Evolutionary conservation across 805 yeast genomes (phyloP).

Genomic region (Ogataea neopini): DNA sequence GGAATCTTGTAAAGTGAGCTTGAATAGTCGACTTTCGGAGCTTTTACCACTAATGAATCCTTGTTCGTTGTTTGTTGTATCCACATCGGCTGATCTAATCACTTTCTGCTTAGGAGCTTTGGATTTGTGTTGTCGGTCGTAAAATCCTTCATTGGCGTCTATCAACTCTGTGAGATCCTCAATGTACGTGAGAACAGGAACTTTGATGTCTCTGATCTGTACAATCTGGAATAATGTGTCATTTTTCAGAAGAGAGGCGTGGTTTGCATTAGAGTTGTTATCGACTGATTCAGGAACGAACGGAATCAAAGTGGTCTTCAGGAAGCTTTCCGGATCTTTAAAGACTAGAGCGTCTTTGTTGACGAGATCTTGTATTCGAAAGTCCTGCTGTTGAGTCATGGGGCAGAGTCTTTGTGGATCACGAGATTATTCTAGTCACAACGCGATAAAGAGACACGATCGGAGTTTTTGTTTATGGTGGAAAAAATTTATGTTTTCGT

Average conservation of each 20-base stretch:
- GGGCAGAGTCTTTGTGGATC: too few relatives aligned
- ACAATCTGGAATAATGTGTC: constrained; percentile 54
- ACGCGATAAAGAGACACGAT: neutral
- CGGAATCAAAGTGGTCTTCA: constrained; percentile 10
- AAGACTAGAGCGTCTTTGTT: constrained; percentile 9
- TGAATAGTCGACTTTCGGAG: constrained; percentile 37
- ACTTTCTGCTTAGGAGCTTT: constrained; percentile 28
- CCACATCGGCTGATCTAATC: constrained; percentile 52
- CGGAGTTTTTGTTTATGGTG: neutral
- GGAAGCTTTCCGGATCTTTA: constrained; percentile 7
- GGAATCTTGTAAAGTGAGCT: constrained; percentile 58
- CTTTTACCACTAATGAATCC: neutral
- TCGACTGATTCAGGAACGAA: constrained; percentile 11
- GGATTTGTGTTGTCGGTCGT: constrained; percentile 48
- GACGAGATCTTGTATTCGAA: constrained; percentile 9
- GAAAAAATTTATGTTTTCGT: too few relatives aligned
- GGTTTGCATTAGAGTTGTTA: neutral
- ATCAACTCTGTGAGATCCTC: constrained; percentile 53
- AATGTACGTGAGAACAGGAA: constrained; percentile 50
- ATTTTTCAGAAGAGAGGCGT: constrained; percentile 6
- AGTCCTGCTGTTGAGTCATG: neutral
- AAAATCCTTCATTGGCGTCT: constrained; percentile 61
- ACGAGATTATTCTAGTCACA: too few relatives aligned
- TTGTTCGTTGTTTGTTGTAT: constrained; percentile 27
- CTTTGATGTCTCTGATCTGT: constrained; percentile 53